Base-by-base conservation (phyloP, 768 basidiomycete species). In the Rhizopogon rudus region DNA sequence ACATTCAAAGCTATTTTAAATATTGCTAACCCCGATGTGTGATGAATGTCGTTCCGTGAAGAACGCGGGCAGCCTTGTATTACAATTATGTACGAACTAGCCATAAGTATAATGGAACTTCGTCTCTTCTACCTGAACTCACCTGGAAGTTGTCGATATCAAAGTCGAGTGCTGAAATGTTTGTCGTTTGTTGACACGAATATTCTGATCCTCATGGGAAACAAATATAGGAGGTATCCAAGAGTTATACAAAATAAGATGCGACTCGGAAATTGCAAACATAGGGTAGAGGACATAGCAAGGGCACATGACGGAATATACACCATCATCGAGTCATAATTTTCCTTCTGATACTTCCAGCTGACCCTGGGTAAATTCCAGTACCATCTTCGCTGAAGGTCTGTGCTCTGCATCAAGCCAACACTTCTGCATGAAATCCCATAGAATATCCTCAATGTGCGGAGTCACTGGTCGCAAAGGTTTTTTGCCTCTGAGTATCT, bases 401-500 rank as follows among this genome's bases (percentile, higher is more conserved):
- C 40, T 22, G 6, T 43, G 29, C 6, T 55, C 40, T 22, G 9
- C n/a, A 17, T 40, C 31, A 76, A 57, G 5, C 56, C 56, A 57
- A 33, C 56, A 57, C 33, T 40, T 29, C 52, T 57, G 41, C 31
- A 55, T 57, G 40, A 57, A 55, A 8, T n/a, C 42, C 52, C 52
- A 53, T 16, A 45, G 7, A 16, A 16, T 4, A 22, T 53, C 52
- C 14, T n/a, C 6, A n/a, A 53, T 53, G 1, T 10, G 44, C 17
- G 46, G 17, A 7, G 31, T 48, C 20, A 35, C 8, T 22, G 46
- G 46, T 13, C 33, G 46, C 13, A 13, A 20, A 35, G 46, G 46
- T 14, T 20, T 35, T 8, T 20, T 33, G 14, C 46, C 46, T 48
- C 33, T 48, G 13, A 48, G 46, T 48, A 48, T 48, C 7, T 35